Base-by-base conservation (phyloP, 805 yeast species). In the Isabelozyma pseudorhagii region DNA sequence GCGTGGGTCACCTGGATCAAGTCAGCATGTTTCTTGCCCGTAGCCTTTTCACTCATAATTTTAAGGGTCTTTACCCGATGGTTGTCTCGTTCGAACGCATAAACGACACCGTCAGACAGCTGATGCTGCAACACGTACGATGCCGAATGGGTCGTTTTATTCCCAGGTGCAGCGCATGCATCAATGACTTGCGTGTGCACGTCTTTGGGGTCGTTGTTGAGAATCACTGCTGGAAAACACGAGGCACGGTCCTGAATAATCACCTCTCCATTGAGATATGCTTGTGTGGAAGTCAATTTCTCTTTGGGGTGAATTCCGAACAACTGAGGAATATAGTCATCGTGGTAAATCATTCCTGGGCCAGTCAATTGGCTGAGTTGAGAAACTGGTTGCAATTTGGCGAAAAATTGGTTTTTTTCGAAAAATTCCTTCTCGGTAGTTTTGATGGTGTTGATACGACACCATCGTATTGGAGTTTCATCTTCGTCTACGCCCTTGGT, bases 131-230 rank as follows among this genome's bases (percentile, higher is more conserved):
- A 62, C 18, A 89, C 67, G 46, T 80, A 72, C 0, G 94, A 82
- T 0, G 97, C 97, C 18, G 86, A 71, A 68, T 93, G 98, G 0
- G 97, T 89, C 0, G 99, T 94, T 65, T 94, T 96, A 67, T 94
- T 94, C 5, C 99, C 99, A 4, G 99, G 99, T 0, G 99, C 99
- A 2, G 98, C 92, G 70, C 97, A 92, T 1, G 97, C 87, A 69
- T 94, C 99, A 42, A 94, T 87, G 9, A 91, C 82, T 21, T 75
- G 67, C 50, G 80, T 85, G 42, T 84, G 86, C 2, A 47, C 46
- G 4, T 80, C 74, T 0, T 63, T 48, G 0, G 93, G 89, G 47
- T 68, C 71, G 39, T 57, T 51, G 53, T 81, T 75, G 44, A 94
- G 68, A 27, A 94, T 91, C 52, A 82, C 83, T 0, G 96, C 97